Conservation (phyloP, 1,284 basidiomycete species). For the Naganishia sp. region DNA sequence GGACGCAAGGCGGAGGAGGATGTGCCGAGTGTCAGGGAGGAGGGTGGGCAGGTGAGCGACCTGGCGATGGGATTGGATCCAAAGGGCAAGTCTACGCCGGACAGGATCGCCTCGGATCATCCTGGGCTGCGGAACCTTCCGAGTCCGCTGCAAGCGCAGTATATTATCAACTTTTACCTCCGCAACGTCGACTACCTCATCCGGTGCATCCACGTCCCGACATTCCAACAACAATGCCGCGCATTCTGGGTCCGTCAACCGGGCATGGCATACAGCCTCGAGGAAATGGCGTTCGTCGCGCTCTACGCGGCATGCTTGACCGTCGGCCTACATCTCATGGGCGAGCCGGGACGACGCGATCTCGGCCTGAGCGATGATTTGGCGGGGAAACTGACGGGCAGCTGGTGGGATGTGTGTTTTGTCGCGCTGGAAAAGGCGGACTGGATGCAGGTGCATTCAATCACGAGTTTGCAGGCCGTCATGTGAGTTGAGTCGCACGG, state of each 20-base stretch:
- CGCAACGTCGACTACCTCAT: constrained; percentile 25
- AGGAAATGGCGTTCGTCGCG: constrained; percentile 36
- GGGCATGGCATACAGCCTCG: constrained; percentile 30
- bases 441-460: constrained; percentile 42
- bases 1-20: neutral
- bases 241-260: constrained; percentile 33
- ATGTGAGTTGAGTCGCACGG: constrained; percentile 33
- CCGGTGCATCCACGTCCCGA: constrained; percentile 38
- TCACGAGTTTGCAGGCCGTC: constrained; percentile 37
- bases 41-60: neutral
- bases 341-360: constrained; percentile 40
- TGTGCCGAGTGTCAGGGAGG: neutral
- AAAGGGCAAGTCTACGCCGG: constrained; percentile 3
- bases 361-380: constrained; percentile 40
- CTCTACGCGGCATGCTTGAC: constrained; percentile 38
- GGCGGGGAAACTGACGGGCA: constrained; percentile 34
- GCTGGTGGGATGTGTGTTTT: constrained; percentile 38
- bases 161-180: constrained; percentile 30
- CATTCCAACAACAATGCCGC: constrained; percentile 35
- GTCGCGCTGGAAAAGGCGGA: constrained; percentile 38
- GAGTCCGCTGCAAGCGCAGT: constrained; percentile 25
- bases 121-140: constrained; percentile 22
- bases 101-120: constrained; percentile 9
- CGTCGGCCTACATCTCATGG: constrained; percentile 39
- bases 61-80: neutral